phyloP scores from a whole-genome alignment of 495 filamentous ascomycete genomes.

The Stereocaulon alpinum region DNA sequence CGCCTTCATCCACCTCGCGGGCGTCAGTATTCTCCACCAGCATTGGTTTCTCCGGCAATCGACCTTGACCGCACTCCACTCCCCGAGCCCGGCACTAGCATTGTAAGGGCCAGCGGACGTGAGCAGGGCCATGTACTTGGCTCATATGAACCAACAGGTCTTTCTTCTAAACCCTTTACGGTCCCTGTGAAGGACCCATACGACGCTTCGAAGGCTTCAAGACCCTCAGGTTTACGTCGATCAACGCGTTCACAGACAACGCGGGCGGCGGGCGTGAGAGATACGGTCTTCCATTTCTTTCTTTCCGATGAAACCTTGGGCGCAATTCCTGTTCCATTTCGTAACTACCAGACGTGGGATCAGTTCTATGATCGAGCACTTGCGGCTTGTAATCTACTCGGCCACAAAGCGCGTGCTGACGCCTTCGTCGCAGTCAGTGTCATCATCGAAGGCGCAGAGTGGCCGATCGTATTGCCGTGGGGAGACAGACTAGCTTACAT shows the following conservation, averaged over 20 bases:
- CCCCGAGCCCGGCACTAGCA: too few relatives aligned
- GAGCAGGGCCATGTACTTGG: too few relatives aligned
- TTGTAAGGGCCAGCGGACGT: too few relatives aligned
- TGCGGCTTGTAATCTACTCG: not conserved
- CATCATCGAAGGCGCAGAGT: not conserved
- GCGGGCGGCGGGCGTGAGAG: too few relatives aligned
- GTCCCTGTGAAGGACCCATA: too few relatives aligned
- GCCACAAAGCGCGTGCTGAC: not conserved
- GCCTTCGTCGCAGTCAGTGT: not conserved
- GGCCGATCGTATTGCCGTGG: constrained; percentile 7
- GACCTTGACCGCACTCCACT: too few relatives aligned
- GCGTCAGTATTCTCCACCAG: not conserved
- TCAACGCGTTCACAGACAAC: too few relatives aligned
- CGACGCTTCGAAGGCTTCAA: too few relatives aligned
- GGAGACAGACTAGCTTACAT: not conserved
- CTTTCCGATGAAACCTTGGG: not conserved
- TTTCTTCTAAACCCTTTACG: too few relatives aligned
- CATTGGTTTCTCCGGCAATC: not conserved
- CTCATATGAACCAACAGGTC: too few relatives aligned
- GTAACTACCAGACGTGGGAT: not conserved
- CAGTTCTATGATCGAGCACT: constrained; percentile 5
- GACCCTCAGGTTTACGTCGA: too few relatives aligned
- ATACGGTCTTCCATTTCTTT: constrained; percentile 12
- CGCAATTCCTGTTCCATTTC: constrained; percentile 5
- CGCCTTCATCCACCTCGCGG: not conserved